These are phyloP conservation scores for Ilex asprella DNA, from an alignment of 257 asterid genomes.

Conservation along the genomic window DNA sequence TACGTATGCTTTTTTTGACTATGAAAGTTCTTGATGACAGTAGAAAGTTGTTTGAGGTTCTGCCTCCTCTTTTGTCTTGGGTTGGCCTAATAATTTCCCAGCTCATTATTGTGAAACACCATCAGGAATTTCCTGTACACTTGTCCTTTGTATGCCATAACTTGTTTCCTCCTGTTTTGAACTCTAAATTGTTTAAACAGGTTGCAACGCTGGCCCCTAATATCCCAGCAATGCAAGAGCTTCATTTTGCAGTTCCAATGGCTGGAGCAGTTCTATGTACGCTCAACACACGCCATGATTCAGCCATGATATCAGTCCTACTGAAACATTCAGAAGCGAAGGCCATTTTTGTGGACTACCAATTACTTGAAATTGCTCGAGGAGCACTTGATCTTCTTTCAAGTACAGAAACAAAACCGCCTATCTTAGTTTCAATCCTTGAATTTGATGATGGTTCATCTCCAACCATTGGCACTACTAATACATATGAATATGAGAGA, in stretches of 20 bases:
- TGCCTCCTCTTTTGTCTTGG: too few species aligned
- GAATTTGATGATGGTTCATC: conserved; percentile 14
- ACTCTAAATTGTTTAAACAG: conserved; percentile 17
- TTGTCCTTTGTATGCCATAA: too few species aligned
- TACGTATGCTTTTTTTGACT: too few species aligned
- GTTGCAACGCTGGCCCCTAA: conserved; percentile 48
- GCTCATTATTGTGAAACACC: too few species aligned
- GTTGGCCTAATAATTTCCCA: too few species aligned
- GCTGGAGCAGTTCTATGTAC: conserved; percentile 56
- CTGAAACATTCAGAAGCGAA: conserved; percentile 53
- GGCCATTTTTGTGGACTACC: conserved; percentile 43
- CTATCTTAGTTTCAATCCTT: conserved; percentile 26
- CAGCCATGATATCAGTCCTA: conserved; percentile 41
- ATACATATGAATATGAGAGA: conserved; percentile 27
- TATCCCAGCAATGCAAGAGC: conserved; percentile 54
- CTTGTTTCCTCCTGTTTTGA: neutral
- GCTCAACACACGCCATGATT: conserved; percentile 43
- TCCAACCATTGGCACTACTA: neutral
- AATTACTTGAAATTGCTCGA: conserved; percentile 31
- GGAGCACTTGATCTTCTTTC: conserved; percentile 28
- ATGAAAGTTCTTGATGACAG: too few species aligned
- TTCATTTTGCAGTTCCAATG: conserved; percentile 67
- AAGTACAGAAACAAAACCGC: conserved; percentile 17
- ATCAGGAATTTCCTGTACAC: too few species aligned
- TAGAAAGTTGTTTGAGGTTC: too few species aligned